A percentile compares a stretch with the other conserved stretches of the same genome.
These are phyloP conservation scores for Botrytis porri DNA, from an alignment of 2,329 filamentous ascomycete species.

Conservation along the genomic window DNA sequence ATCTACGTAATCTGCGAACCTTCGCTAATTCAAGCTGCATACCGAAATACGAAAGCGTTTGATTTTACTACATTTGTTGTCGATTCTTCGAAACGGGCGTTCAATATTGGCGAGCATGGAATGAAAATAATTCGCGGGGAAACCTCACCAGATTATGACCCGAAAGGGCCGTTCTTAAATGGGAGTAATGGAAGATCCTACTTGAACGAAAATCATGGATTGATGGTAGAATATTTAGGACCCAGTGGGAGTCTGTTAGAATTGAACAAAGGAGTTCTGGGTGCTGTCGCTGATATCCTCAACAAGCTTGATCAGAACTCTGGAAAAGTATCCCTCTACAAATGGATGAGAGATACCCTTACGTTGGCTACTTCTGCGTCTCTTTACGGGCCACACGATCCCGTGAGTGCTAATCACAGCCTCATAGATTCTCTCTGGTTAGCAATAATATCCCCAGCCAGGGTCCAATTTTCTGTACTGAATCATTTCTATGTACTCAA, in stretches of 20 bases:
- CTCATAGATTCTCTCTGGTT: slow-evolving; percentile 43
- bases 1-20: slow-evolving; percentile 48
- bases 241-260: slow-evolving; percentile 40
- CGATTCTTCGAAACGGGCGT: slow-evolving; percentile 41
- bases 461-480: neutral
- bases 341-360: slow-evolving; percentile 43
- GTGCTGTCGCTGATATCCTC: slow-evolving; percentile 39
- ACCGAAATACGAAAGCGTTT: slow-evolving; percentile 43
- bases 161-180: slow-evolving; percentile 28
- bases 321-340: slow-evolving; percentile 39
- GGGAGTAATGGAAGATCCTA: slow-evolving; percentile 38
- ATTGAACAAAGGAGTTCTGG: slow-evolving; percentile 41
- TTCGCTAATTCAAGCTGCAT: slow-evolving; percentile 41
- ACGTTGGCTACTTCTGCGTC: slow-evolving; percentile 42
- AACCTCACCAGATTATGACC: slow-evolving; percentile 33
- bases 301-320: slow-evolving; percentile 36
- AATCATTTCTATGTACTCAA: neutral
- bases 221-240: slow-evolving; percentile 40
- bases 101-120: slow-evolving; percentile 39
- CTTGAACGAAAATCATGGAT: slow-evolving; percentile 38
- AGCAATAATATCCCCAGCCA: neutral
- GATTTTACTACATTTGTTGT: slow-evolving; percentile 45
- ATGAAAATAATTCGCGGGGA: slow-evolving; percentile 37
- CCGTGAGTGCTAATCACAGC: slow-evolving; percentile 39
- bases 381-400: slow-evolving; percentile 48